Conservation (phyloP, 2,329 filamentous ascomycete genomes). For the Teratosphaeria gauchensis region DNA sequence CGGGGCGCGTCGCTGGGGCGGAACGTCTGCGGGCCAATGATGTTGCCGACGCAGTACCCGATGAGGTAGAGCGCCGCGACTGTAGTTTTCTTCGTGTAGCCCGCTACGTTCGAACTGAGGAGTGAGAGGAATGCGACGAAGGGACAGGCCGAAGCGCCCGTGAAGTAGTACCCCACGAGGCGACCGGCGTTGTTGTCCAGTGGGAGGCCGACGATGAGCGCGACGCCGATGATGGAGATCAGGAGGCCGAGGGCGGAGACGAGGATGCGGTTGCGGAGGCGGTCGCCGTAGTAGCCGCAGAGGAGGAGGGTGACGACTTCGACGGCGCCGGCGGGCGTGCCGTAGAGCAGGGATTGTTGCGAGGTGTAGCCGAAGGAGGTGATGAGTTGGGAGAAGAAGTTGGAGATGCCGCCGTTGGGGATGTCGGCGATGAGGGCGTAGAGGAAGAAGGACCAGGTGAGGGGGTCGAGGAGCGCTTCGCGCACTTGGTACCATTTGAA, state of each 20-base stretch:
- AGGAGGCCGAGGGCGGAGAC: constrained; percentile 44
- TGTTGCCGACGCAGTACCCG: constrained; percentile 11
- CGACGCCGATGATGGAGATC: constrained; percentile 48
- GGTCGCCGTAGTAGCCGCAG: constrained; percentile 49
- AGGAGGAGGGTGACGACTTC: constrained; percentile 51
- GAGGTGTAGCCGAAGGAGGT: constrained; percentile 55
- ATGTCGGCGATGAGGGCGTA: constrained; percentile 49
- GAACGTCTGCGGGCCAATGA: constrained; percentile 44
- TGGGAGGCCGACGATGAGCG: constrained; percentile 55
- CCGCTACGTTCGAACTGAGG: constrained; percentile 51
- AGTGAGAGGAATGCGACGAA: constrained; percentile 57
- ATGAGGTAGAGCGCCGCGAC: constrained; percentile 44
- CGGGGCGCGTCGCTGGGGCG: constrained; percentile 46
- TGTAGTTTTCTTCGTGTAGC: constrained; percentile 48
- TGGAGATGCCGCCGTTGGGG: constrained; percentile 40
- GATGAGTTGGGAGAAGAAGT: constrained; percentile 55
- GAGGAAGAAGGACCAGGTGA: constrained; percentile 52
- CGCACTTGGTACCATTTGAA: constrained; percentile 47
- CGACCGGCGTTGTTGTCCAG: constrained; percentile 45
- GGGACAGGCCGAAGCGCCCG: constrained; percentile 48
- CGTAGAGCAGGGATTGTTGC: constrained; percentile 54
- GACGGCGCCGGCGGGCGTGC: constrained; percentile 55
- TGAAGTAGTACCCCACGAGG: constrained; percentile 58
- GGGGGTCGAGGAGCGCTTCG: constrained; percentile 48
- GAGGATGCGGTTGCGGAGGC: constrained; percentile 47